Evolutionary conservation across 2,329 filamentous ascomycete genomes (phyloP).

Genomic region (Alternaria alternata): DNA sequence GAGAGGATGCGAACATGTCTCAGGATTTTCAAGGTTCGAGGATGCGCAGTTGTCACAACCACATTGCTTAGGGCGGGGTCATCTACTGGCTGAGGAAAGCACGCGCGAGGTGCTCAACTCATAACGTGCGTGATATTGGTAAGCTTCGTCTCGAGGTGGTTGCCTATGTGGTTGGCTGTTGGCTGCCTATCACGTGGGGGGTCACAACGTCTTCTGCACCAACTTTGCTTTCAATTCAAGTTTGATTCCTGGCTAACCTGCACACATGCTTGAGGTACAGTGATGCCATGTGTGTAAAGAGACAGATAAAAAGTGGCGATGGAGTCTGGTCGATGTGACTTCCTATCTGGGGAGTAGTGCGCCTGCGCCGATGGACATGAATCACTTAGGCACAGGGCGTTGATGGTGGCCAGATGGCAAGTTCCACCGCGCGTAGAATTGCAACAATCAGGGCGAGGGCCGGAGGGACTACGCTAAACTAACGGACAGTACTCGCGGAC

Average conservation of each 20-base stretch:
- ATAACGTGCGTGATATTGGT: neutral
- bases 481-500: neutral
- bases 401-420: neutral
- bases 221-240: slow-evolving; percentile 1
- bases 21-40: neutral
- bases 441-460: neutral
- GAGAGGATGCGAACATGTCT: neutral
- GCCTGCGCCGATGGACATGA: neutral
- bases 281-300: neutral
- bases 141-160: neutral
- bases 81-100: neutral
- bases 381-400: slow-evolving; percentile 7
- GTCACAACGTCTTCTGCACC: neutral
- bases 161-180: no score
- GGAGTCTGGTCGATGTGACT: slow-evolving; percentile 3
- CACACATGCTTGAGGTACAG: neutral
- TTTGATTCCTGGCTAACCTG: neutral
- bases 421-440: neutral
- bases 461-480: neutral
- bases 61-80: slow-evolving; percentile 7
- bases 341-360: slow-evolving; percentile 7
- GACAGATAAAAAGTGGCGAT: slow-evolving; percentile 6
- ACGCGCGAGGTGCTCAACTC: neutral
- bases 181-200: neutral
- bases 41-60: neutral